Evolutionary conservation across 352 stramenopile genomes (phyloP), one percentile per base, ranked within the genome.

Genomic region (Pythium myriotylum): DNA sequence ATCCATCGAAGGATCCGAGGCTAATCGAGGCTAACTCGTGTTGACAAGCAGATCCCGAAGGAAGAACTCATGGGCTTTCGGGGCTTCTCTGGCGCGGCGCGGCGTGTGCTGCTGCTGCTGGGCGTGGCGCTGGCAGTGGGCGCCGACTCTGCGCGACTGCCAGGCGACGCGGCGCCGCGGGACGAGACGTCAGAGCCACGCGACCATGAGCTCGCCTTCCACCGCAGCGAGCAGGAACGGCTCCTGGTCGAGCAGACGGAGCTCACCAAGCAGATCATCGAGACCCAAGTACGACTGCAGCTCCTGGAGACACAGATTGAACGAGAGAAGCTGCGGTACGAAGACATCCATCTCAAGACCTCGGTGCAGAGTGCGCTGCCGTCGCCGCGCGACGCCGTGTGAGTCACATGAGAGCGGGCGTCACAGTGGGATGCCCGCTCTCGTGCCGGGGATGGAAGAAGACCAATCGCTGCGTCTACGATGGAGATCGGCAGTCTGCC

Each of bases 371-470:
- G 47, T 17, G 24, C 50, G 32, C 17, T 67, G 23, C 59, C 59
- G 37, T 57, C 51, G 16, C 59, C 59, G 3, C 50, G 52, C 17
- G 52, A 51, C 20, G 45, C 42, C 6, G 26, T 14, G 14, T 19
- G 22, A 49, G 59, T 2, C 5, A 22, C 14, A 49, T 67, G 35
- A 29, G 46, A 13, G n/a, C n/a, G 29, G 29, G 29, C 10, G 29
- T 35, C 29, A 10, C 29, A 10, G 29, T n/a, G n/a, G n/a, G n/a
- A n/a, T n/a, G n/a, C n/a, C 29, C 29, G 29, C 29, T 35, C 29
- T 10, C 29, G 29, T 67, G 59, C 39, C 16, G 42, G 2, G 59
- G 51, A 16, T 67, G 59, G 59, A 60, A 61, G 24, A 60, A 67
- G 51, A 67, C 59, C 26, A 45, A 16, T 17, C 50, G 48, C n/a